Evolutionary conservation across 371 early-diverging fungal species (phyloP).

Genomic region (Funneliformis caledonium): DNA sequence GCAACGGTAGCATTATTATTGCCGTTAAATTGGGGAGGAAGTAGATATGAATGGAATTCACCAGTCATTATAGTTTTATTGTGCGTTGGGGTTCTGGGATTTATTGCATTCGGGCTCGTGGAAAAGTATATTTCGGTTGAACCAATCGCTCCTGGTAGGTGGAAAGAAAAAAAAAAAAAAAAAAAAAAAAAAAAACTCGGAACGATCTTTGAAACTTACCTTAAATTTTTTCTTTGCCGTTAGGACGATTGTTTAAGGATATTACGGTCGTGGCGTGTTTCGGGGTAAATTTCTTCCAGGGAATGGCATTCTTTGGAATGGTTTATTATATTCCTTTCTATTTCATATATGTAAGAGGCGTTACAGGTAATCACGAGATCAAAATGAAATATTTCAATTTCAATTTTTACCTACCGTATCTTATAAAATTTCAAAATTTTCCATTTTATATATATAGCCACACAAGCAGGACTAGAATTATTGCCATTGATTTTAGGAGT

Average conservation of each 20-base stretch:
- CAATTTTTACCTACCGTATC: background rate
- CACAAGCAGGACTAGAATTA: slow-evolving; percentile 66
- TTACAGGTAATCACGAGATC: slow-evolving; percentile 24
- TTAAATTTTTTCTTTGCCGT: slow-evolving; percentile 21
- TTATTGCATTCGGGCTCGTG: slow-evolving; percentile 56
- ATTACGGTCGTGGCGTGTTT: slow-evolving; percentile 55
- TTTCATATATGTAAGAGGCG: slow-evolving; percentile 57
- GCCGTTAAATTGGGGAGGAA: slow-evolving; percentile 75
- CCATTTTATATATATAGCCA: slow-evolving; percentile 43
- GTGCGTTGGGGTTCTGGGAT: slow-evolving; percentile 52
- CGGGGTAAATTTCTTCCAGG: slow-evolving; percentile 60
- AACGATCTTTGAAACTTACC: background rate
- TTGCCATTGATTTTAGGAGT: slow-evolving; percentile 64
- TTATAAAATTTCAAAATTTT: background rate
- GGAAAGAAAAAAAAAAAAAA: slow-evolving; percentile 36
- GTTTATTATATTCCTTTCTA: slow-evolving; percentile 73
- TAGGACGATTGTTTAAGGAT: slow-evolving; percentile 52
- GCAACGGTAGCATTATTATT: slow-evolving; percentile 63
- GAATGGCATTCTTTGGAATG: slow-evolving; percentile 70
- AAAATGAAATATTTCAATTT: slow-evolving; percentile 6
- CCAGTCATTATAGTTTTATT: slow-evolving; percentile 65
- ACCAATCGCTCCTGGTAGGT: slow-evolving; percentile 63
- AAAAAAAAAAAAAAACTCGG: background rate
- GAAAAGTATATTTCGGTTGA: slow-evolving; percentile 62
- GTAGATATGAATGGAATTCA: slow-evolving; percentile 69